Evolutionary conservation across 225 moss, liverwort and hornwort genomes (phyloP).

Genomic region (Bryoerythrophyllum caledonicum): DNA sequence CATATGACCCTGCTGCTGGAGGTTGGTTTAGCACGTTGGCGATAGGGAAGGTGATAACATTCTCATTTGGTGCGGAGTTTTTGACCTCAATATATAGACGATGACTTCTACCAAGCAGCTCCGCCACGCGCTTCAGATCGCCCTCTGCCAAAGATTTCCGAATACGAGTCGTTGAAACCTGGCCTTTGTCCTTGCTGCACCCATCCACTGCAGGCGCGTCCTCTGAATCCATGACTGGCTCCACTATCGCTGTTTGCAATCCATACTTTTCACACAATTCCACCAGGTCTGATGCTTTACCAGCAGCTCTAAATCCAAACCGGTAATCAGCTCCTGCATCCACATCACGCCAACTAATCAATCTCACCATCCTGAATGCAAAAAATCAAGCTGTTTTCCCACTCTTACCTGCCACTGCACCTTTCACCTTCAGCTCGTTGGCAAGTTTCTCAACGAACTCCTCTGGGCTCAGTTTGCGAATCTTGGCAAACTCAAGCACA

Average conservation of each 20-base stretch:
- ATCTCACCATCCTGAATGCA: not conserved
- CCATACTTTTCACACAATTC: conserved; percentile 80
- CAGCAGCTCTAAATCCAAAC: conserved; percentile 95
- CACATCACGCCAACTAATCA: conserved; percentile 14
- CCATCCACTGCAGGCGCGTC: conserved; percentile 24
- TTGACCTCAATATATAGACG: conserved; percentile 70
- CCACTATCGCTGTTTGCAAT: conserved; percentile 74
- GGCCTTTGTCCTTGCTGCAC: conserved; percentile 77
- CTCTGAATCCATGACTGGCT: conserved; percentile 78
- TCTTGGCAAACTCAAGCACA: conserved; percentile 77
- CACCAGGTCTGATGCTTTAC: conserved; percentile 85
- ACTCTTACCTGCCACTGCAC: conserved; percentile 81
- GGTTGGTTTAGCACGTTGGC: conserved; percentile 78
- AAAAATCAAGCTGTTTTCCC: not conserved
- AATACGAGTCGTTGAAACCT: conserved; percentile 87
- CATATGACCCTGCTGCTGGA: conserved; percentile 68
- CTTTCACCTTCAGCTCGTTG: conserved; percentile 78
- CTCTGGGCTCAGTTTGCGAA: conserved; percentile 82
- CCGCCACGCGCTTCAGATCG: conserved; percentile 65
- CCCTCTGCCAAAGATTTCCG: conserved; percentile 78
- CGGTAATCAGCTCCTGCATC: conserved; percentile 86
- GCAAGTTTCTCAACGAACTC: conserved; percentile 93
- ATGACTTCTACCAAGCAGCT: conserved; percentile 79
- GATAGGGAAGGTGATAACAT: conserved; percentile 46
- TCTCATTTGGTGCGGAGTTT: conserved; percentile 40